Evolutionary conservation across 176 grass and related monocot genomes (phyloP).

Genomic region (Phoenix roebelenii): DNA sequence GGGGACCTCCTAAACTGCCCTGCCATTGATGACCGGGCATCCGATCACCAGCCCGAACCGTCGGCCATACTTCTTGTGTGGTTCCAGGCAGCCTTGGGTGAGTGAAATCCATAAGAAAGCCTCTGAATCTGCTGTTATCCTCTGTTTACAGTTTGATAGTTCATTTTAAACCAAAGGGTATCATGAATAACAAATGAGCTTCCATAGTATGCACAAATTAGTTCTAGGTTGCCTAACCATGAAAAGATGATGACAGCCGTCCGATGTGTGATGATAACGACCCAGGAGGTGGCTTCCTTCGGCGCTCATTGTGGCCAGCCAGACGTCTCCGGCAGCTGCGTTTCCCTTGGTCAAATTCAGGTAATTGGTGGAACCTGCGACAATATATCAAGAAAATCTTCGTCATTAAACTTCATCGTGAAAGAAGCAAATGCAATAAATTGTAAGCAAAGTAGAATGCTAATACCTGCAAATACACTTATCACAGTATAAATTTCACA

Average conservation of each 20-base stretch:
- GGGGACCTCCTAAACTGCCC: not conserved
- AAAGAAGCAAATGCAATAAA: too few species aligned
- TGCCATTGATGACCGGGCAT: not conserved
- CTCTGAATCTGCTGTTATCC: slow-evolving; percentile 17
- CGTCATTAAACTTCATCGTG: too few species aligned
- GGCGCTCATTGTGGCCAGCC: not conserved
- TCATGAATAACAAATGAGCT: too few species aligned
- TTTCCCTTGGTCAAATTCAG: slow-evolving; percentile 38
- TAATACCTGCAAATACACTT: too few species aligned
- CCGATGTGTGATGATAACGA: slow-evolving; percentile 14
- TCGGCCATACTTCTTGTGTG: not conserved
- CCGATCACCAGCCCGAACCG: not conserved
- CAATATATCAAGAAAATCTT: not conserved
- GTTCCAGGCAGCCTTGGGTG: slow-evolving; percentile 6
- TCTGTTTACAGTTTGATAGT: not conserved
- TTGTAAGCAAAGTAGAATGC: too few species aligned
- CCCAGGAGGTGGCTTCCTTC: slow-evolving; percentile 13
- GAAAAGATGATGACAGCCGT: slow-evolving; percentile 19
- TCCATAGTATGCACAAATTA: too few species aligned
- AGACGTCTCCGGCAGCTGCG: too few species aligned
- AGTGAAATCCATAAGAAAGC: slow-evolving; percentile 29
- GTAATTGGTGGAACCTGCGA: slow-evolving; percentile 21
- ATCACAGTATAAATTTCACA: too few species aligned
- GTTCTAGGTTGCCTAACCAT: slow-evolving; percentile 6
- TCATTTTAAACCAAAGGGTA: too few species aligned